Base-by-base conservation (phyloP, 257 asterid genomes). In the Solanum ossicruentum region DNA sequence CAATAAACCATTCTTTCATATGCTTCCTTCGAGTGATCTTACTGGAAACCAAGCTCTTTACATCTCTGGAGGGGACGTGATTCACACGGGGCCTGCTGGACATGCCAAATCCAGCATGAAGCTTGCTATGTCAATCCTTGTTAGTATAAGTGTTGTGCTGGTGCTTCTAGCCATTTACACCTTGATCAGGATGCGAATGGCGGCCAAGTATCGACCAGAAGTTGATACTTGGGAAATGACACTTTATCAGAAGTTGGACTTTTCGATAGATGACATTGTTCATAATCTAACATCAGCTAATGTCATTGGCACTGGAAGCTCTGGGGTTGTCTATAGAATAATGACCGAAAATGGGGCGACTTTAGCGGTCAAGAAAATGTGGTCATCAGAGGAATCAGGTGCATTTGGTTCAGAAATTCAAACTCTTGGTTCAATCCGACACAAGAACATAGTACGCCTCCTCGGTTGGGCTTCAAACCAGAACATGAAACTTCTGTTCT, bases 271-370 rank as follows among this genome's bases (percentile, higher is more conserved):
- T 18, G 98, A 96, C 84, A 88, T 96, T 23, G 92, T 95, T 11
- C 89, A 89, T 55, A 89, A 89, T 81, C 93, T 95, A 69, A 94
- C 96, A 7, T 95, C 98, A 2, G 90, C 95, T 12, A 96, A 96
- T 63, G 99, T 96, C 61, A 91, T 96, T 32, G 99, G 99, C 32
- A 96, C 98, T 0, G 99, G 99, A 45, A 95, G 99, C 93, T 96
- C 99, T 0, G 99, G 98, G 13, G 99, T 96, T 10, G 99, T 96
- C 54, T 96, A 95, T 66, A 87, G 89, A 88, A 98, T 96, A 54
- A 92, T 88, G 61, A 90, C 88, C 17, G 95, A 94, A 12, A 90
- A 86, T 61, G 99, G 98, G 85, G 94, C 85, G 83, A 88, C 89
- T 16, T 78, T 95, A 26, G 98, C 99, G 1, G 97, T 96, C 71